phyloP scores from a whole-genome alignment of 768 basidiomycete genomes.

The Mycena indigotica region DNA sequence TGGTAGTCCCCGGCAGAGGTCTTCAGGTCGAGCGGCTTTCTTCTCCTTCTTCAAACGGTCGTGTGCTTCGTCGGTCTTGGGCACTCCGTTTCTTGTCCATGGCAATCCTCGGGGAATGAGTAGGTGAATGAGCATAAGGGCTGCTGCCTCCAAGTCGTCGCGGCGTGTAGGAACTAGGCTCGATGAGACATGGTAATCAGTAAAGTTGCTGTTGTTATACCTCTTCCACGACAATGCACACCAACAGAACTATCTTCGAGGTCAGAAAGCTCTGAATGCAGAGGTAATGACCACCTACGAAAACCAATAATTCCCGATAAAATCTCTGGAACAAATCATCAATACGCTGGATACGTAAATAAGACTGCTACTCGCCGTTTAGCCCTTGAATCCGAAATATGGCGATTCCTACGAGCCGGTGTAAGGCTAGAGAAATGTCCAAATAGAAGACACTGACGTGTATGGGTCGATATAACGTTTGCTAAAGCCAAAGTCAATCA shows the following conservation, averaged over 20 bases:
- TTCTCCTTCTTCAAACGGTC: slow-evolving; percentile 67
- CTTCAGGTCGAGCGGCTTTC: slow-evolving; percentile 58
- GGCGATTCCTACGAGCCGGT: slow-evolving; percentile 42
- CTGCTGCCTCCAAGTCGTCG: slow-evolving; percentile 77
- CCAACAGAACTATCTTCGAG: slow-evolving; percentile 53
- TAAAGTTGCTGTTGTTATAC: slow-evolving; percentile 36
- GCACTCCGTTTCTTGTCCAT: slow-evolving; percentile 83
- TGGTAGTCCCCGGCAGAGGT: slow-evolving; percentile 69
- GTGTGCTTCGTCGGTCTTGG: slow-evolving; percentile 68
- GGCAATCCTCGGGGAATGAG: slow-evolving; percentile 73
- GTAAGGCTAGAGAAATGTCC: not conserved
- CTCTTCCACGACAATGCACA: slow-evolving; percentile 77
- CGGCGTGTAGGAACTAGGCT: slow-evolving; percentile 74
- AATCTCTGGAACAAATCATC: slow-evolving; percentile 52
- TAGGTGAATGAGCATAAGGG: slow-evolving; percentile 79
- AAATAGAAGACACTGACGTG: slow-evolving; percentile 33
- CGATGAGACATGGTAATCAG: slow-evolving; percentile 14
- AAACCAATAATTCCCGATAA: slow-evolving; percentile 87
- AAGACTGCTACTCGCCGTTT: slow-evolving; percentile 31
- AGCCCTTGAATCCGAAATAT: slow-evolving; percentile 68
- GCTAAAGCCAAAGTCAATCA: slow-evolving; percentile 88
- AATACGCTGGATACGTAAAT: not conserved
- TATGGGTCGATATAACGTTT: slow-evolving; percentile 71
- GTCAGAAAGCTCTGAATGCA: slow-evolving; percentile 5
- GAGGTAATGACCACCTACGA: slow-evolving; percentile 40